Conservation (phyloP, 805 yeast species). For the Candida insectalens region DNA sequence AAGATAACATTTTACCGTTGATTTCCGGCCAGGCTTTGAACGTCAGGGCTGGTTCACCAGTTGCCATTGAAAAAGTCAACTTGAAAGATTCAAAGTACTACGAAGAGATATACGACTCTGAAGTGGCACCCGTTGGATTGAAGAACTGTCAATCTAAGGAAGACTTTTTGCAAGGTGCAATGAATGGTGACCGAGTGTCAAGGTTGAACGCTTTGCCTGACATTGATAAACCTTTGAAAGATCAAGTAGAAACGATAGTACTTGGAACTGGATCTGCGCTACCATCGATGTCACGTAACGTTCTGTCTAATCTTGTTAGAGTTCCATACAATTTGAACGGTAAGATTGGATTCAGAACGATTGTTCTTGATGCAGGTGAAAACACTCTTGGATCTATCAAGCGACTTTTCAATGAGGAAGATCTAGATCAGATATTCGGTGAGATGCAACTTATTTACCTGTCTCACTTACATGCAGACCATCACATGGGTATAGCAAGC, state of each 20-base stretch:
- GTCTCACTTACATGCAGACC: slow-evolving; percentile 96
- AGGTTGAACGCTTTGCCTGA: slow-evolving; percentile 3
- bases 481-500: slow-evolving; percentile 76
- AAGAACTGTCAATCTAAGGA: slow-evolving; percentile 4
- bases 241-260: slow-evolving; percentile 59
- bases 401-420: slow-evolving; percentile 47
- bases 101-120: slow-evolving; percentile 18
- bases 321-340: slow-evolving; percentile 34
- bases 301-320: slow-evolving; percentile 68
- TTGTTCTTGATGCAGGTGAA: slow-evolving; percentile 92
- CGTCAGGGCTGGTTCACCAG: slow-evolving; percentile 11
- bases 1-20: no score
- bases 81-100: slow-evolving; percentile 12
- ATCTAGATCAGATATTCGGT: slow-evolving; percentile 31
- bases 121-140: slow-evolving; percentile 11
- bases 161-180: slow-evolving; percentile 5
- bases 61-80: slow-evolving; percentile 3
- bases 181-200: no score
- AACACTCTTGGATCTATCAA: slow-evolving; percentile 68
- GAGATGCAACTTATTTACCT: slow-evolving; percentile 62
- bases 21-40: slow-evolving; percentile 19
- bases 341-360: slow-evolving; percentile 24
- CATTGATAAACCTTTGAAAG: slow-evolving; percentile 22
- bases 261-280: slow-evolving; percentile 91
- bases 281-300: slow-evolving; percentile 81